Percentiles rank a stretch among this genome's conserved stretches.
Evolutionary conservation across 2,329 filamentous ascomycete genomes (phyloP).

Genomic region (Cladophialophora immunda): DNA sequence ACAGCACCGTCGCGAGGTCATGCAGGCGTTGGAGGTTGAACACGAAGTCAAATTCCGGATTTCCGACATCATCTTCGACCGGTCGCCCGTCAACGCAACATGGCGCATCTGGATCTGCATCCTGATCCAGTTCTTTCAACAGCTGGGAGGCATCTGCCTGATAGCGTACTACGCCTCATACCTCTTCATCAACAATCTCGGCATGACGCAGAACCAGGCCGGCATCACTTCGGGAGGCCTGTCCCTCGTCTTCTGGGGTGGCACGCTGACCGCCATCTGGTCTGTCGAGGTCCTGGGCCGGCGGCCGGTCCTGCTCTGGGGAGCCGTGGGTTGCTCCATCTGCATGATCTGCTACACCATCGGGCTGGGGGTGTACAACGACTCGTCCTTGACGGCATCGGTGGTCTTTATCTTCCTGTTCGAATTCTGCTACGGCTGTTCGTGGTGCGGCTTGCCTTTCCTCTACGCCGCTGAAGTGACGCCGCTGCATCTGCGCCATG

Average conservation of each 20-base stretch:
- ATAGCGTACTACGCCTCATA: slow-evolving; percentile 33
- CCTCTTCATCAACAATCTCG: slow-evolving; percentile 34
- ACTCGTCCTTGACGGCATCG: slow-evolving; percentile 2
- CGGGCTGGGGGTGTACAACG: slow-evolving; percentile 15
- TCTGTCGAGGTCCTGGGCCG: slow-evolving; percentile 15
- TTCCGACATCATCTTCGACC: slow-evolving; percentile 18
- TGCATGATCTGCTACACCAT: slow-evolving; percentile 25
- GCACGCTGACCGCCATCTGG: slow-evolving; percentile 18
- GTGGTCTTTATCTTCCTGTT: slow-evolving; percentile 22
- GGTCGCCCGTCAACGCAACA: slow-evolving; percentile 16
- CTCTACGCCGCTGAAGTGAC: slow-evolving; percentile 60
- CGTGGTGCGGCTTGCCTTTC: slow-evolving; percentile 9
- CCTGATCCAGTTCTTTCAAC: slow-evolving; percentile 27
- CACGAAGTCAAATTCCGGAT: slow-evolving; percentile 1
- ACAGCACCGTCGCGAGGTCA: slow-evolving; percentile 7
- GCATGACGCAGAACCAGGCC: slow-evolving; percentile 28
- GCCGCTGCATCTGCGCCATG: slow-evolving; percentile 58
- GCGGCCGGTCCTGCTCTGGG: slow-evolving; percentile 11
- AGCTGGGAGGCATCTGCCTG: slow-evolving; percentile 18
- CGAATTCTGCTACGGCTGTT: slow-evolving; percentile 25
- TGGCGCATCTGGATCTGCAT: slow-evolving; percentile 21
- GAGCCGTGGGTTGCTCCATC: not conserved
- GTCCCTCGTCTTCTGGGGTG: slow-evolving; percentile 17
- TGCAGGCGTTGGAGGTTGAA: not conserved
- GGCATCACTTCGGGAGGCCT: slow-evolving; percentile 11